Conservation (phyloP, 164 flowering plant genomes). For the Piper betle region DNA sequence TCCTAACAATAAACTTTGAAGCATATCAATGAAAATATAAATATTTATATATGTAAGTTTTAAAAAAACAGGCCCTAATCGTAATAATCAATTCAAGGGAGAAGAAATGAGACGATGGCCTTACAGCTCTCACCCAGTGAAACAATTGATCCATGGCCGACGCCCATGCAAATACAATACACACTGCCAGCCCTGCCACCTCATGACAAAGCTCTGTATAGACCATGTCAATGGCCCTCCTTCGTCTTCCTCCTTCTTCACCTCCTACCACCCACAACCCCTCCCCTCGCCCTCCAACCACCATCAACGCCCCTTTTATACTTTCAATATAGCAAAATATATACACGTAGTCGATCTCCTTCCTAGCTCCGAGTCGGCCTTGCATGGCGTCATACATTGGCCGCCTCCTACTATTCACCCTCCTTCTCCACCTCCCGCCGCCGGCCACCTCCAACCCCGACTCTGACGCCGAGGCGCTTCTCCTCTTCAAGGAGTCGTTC, state of each 20-base stretch:
- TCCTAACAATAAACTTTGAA: too few species aligned
- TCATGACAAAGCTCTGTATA: not conserved
- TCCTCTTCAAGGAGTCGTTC: conserved; percentile 3
- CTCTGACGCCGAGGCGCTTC: not conserved
- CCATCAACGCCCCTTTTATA: too few species aligned
- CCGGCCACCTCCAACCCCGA: not conserved
- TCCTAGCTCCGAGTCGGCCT: too few species aligned
- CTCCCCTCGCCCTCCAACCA: too few species aligned
- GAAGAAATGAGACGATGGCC: conserved; percentile 1
- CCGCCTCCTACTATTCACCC: not conserved
- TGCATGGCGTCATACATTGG: not conserved
- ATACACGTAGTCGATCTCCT: too few species aligned
- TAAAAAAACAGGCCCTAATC: too few species aligned
- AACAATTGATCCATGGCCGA: conserved; percentile 1
- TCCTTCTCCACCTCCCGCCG: not conserved
- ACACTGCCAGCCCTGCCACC: not conserved
- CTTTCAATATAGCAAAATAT: too few species aligned
- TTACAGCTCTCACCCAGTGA: not conserved
- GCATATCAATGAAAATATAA: too few species aligned
- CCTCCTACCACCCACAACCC: too few species aligned
- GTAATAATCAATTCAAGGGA: too few species aligned
- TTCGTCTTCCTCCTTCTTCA: not conserved
- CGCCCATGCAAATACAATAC: not conserved
- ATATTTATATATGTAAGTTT: too few species aligned
- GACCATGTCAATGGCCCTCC: conserved; percentile 5